Evolutionary conservation across 805 yeast species (phyloP), one percentile per base, ranked within the genome.

Genomic region (Ogataea ganodermae): DNA sequence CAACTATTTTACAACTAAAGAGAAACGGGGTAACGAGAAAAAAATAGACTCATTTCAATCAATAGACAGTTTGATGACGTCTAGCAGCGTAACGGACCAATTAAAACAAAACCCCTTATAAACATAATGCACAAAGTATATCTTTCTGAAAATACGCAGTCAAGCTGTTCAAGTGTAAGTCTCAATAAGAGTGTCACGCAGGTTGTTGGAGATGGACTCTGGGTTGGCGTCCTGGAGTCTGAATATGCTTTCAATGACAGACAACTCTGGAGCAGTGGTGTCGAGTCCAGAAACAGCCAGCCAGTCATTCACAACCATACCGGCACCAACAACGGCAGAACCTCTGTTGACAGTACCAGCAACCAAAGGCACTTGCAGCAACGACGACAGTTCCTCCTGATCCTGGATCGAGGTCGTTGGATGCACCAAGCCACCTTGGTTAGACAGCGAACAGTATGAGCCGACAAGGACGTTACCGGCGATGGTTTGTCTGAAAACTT

Each of bases 261-360:
- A 89, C 64, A 94, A 77, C 72, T 94, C 99, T 42, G 99, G 97
- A 40, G 99, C 98, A 56, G 99, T 91, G 49, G 99, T 94, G 72
- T 94, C 98, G 59, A 89, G 78, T 56, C 99, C 99, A 40, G 96
- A 78, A 35, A 95, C 98, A 24, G 98, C 95, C 57, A 92, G 75
- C 95, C 97, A 94, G 73, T 94, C 99, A 67, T 94, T 94, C 44
- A 91, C 99, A 45, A 94, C 98, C 83, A 94, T 83, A 59, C 99
- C 99, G 39, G 97, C 98, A 63, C 99, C 99, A 51, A 94, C 96
- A 42, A 92, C 97, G 4, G 96, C 73, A 23, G 97, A 89, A 71
- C 99, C 99, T 70, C 99, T 85, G 76, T 94, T 94, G 50, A 94
- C 91, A 32, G 97, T 91, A 70, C 99, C 99, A 6, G 99, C 99